Evolutionary conservation across 2,329 filamentous ascomycete genomes (phyloP), one percentile per base, ranked within the genome.

Genomic region (Aspergillus ochraceoroseus): DNA sequence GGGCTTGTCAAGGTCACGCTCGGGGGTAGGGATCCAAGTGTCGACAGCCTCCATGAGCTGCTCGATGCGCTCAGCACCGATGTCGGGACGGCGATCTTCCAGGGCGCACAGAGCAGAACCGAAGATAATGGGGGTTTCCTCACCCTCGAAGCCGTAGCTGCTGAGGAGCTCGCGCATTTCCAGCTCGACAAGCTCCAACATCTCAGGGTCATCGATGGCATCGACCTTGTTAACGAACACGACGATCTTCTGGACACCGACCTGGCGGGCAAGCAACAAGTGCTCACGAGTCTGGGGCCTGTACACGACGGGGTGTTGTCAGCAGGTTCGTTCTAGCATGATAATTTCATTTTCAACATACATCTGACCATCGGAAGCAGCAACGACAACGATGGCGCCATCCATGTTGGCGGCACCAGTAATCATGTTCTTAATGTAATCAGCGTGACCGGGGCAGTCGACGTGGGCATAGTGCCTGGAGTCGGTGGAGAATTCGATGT

Each of bases 351-450:
- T n/a, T n/a, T n/a, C n/a, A 43, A 36, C 70, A 46, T 70, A 77
- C 92, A 98, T 98, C 75, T 98, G 94, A 66, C 92, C 92, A 66
- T 98, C 92, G 25, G 88, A 95, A 56, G 92, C 92, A 57, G 94
- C 94, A 59, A 98, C 94, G 55, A 98, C 92, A 61, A 98, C 95
- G 66, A 98, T 90, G 61, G 92, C 90, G 61, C 92, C 92, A 61
- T 98, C 92, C 92, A 98, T 98, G 77, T 88, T 94, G 61, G 94
- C 90, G 50, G 92, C 89, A 82, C 92, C 92, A 55, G 92, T 98
- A 70, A 98, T 98, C 92, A 98, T 98, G 83, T 98, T 98, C 82
- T 98, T 98, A 77, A 98, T 96, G 79, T 98, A 98, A 87, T 98
- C 92, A 72, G 92, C 92, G 83, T 98, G 92, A 72, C 92, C 92